A percentile compares a stretch with the other conserved stretches of the same genome.
Conservation (phyloP, 129 eudicot genomes). For the Deinandra increscens region DNA sequence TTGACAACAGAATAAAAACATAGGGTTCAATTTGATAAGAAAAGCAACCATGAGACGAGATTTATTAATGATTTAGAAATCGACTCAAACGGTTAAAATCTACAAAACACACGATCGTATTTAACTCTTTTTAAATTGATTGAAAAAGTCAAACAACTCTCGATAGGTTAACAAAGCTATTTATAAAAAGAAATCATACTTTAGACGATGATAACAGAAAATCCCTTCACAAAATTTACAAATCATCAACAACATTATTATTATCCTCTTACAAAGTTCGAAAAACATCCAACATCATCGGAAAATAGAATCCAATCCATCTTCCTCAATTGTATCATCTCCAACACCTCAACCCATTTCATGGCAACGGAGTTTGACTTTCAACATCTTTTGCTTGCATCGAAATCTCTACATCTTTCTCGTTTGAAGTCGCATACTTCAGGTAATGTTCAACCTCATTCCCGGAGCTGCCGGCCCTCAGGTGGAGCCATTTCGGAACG, state of each 20-base stretch:
- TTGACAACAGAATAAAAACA: no score
- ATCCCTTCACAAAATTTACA: constrained; percentile 20
- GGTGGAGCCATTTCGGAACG: constrained; percentile 53
- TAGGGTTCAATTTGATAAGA: no score
- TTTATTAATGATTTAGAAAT: no score
- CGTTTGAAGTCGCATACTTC: constrained; percentile 42
- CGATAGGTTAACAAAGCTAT: no score
- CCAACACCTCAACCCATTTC: neutral
- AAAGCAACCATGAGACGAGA: no score
- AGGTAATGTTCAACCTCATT: constrained; percentile 52
- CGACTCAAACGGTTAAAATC: no score
- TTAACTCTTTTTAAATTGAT: no score
- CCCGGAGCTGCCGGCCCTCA: constrained; percentile 46
- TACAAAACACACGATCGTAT: no score
- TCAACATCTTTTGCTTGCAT: constrained; percentile 23
- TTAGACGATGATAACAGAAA: no score
- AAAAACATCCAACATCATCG: constrained; percentile 37
- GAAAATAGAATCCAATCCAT: constrained; percentile 23
- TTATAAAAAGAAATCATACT: no score
- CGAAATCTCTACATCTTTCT: constrained; percentile 24
- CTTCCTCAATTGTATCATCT: constrained; percentile 24
- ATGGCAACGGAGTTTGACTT: constrained; percentile 27
- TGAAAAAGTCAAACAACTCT: no score
- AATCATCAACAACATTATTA: constrained; percentile 16
- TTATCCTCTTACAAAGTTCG: no score